These are phyloP conservation scores for Trametes hirsuta DNA, from an alignment of 1,284 basidiomycete species.

Conservation along the genomic window DNA sequence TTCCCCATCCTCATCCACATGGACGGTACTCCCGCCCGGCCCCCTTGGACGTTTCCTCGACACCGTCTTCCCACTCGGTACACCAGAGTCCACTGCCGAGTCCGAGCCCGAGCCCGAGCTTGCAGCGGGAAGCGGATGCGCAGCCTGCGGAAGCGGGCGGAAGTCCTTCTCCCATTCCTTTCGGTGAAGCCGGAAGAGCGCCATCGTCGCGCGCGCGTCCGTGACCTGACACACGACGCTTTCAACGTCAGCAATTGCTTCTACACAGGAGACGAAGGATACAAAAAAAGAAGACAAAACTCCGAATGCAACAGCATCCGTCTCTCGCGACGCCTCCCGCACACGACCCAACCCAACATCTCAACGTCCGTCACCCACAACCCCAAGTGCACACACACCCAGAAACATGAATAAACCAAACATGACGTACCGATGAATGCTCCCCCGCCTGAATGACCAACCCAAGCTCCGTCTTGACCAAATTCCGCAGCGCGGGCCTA, in stretches of 20 bases:
- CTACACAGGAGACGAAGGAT: not conserved
- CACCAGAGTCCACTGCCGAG: no score
- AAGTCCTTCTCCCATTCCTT: slow-evolving; percentile 77
- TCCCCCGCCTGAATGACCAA: slow-evolving; percentile 87
- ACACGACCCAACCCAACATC: no score
- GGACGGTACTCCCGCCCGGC: no score
- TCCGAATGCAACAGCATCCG: no score
- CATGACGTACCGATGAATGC: slow-evolving; percentile 76
- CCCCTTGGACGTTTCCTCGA: no score
- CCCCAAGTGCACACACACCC: no score
- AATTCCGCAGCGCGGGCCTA: slow-evolving; percentile 79
- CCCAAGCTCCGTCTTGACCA: slow-evolving; percentile 83
- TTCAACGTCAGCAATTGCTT: not conserved
- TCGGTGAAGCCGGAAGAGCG: slow-evolving; percentile 87
- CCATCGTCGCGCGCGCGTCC: slow-evolving; percentile 96
- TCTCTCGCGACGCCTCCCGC: no score
- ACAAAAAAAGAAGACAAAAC: not conserved
- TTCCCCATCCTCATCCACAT: no score
- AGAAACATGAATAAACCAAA: not conserved
- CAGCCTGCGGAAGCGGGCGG: slow-evolving; percentile 1
- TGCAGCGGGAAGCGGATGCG: not conserved
- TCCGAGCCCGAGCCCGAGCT: no score
- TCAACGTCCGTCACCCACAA: no score
- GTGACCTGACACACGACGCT: slow-evolving; percentile 60
- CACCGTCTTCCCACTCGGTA: no score